Evolutionary conservation across 306 rosid genomes (phyloP).

Genomic region (Casuarina equisetifolia): DNA sequence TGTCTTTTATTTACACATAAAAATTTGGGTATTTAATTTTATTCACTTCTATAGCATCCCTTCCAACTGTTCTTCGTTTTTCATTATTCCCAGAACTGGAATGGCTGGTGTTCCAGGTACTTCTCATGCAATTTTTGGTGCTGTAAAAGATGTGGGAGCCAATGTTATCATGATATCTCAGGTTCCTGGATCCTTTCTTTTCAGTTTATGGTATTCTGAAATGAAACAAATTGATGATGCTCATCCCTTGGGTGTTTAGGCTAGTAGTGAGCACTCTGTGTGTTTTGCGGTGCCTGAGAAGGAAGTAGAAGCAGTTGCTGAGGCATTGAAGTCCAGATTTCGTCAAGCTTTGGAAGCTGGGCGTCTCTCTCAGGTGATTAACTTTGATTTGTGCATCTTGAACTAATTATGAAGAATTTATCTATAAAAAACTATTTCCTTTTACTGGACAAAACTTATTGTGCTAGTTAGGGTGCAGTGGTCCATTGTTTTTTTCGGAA

Average conservation of each 20-base stretch:
- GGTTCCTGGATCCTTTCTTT: slow-evolving; percentile 44
- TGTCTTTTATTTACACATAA: background rate
- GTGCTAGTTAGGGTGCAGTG: background rate
- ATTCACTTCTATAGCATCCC: slow-evolving; percentile 2
- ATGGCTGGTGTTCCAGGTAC: slow-evolving; percentile 99
- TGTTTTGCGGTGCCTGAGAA: slow-evolving; percentile 99
- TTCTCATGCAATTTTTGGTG: slow-evolving; percentile 80
- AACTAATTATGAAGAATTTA: background rate
- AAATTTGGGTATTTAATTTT: background rate
- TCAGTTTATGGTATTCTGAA: slow-evolving; percentile 24
- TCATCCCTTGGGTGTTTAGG: slow-evolving; percentile 58
- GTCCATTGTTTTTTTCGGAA: background rate
- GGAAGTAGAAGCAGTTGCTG: slow-evolving; percentile 94
- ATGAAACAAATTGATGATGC: slow-evolving; percentile 17
- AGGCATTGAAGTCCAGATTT: slow-evolving; percentile 85
- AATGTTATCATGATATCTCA: slow-evolving; percentile 99
- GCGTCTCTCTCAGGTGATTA: slow-evolving; percentile 92
- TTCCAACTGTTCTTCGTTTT: slow-evolving; percentile 19
- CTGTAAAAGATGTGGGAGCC: slow-evolving; percentile 97
- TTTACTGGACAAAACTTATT: background rate
- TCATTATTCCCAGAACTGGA: slow-evolving; percentile 67
- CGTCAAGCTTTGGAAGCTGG: slow-evolving; percentile 95
- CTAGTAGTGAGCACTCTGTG: slow-evolving; percentile 98
- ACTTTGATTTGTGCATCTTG: slow-evolving; percentile 18
- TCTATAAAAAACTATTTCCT: background rate